phyloP scores from a whole-genome alignment of 805 yeast genomes.

The Metschnikowia chrysomelidarum region DNA sequence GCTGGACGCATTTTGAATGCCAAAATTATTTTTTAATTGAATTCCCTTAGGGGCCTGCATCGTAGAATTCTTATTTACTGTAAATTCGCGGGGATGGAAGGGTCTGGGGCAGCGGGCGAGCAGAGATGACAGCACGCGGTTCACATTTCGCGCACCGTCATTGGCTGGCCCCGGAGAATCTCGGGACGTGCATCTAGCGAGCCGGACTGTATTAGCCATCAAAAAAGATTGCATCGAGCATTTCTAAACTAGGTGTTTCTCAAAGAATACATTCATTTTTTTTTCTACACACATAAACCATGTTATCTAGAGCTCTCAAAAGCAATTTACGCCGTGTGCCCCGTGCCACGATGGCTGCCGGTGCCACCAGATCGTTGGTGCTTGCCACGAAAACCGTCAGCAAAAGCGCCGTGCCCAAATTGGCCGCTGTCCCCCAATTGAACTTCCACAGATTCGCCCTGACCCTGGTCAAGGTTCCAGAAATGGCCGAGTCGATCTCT shows the following conservation, averaged over 20 bases:
- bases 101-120: background rate
- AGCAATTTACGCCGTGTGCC: slow-evolving; percentile 29
- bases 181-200: slow-evolving; percentile 15
- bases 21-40: no score
- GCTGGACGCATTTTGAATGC: no score
- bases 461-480: slow-evolving; percentile 81
- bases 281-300: slow-evolving; percentile 12
- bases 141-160: slow-evolving; percentile 17
- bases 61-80: no score
- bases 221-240: slow-evolving; percentile 1
- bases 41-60: no score
- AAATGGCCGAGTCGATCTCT: slow-evolving; percentile 97
- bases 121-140: background rate
- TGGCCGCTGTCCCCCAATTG: slow-evolving; percentile 18
- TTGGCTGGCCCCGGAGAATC: slow-evolving; percentile 20
- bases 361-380: slow-evolving; percentile 15
- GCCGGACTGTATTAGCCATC: slow-evolving; percentile 3
- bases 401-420: slow-evolving; percentile 6
- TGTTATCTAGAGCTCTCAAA: slow-evolving; percentile 37
- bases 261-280: slow-evolving; percentile 3
- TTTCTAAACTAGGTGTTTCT: no score
- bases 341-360: slow-evolving; percentile 12
- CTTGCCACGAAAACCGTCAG: slow-evolving; percentile 23
- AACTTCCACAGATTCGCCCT: slow-evolving; percentile 39
- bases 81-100: background rate